Evolutionary conservation across 345 rosid genomes (phyloP).

Genomic region (Sonneratia caseolaris): DNA sequence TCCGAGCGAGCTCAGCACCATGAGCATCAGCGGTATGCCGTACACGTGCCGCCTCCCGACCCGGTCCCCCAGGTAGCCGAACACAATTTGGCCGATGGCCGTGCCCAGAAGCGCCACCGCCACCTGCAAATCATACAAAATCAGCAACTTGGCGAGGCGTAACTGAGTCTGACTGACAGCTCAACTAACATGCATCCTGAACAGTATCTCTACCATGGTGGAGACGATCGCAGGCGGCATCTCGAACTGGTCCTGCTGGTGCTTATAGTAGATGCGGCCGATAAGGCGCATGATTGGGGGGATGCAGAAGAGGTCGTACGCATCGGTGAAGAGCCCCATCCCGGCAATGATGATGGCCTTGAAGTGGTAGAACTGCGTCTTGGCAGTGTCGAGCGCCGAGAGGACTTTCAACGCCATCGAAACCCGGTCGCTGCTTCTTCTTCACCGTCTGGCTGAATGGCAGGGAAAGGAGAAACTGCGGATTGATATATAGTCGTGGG

Average conservation of each 20-base stretch:
- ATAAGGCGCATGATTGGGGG: constrained; percentile 43
- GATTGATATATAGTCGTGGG: neutral
- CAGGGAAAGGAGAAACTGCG: neutral
- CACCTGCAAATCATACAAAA: neutral
- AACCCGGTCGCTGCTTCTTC: too few species aligned
- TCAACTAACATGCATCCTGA: too few species aligned
- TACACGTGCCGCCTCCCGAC: constrained; percentile 70
- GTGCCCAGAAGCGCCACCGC: constrained; percentile 4
- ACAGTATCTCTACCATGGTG: neutral
- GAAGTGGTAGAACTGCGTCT: constrained; percentile 55
- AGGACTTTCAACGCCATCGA: constrained; percentile 13
- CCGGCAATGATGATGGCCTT: constrained; percentile 53
- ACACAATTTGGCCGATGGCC: constrained; percentile 38
- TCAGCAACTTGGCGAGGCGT: too few species aligned
- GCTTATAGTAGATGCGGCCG: constrained; percentile 43
- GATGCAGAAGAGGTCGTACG: constrained; percentile 62
- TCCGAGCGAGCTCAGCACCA: constrained; percentile 58
- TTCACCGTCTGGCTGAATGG: neutral
- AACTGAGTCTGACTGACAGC: too few species aligned
- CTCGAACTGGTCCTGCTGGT: constrained; percentile 5
- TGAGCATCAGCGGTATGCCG: constrained; percentile 58
- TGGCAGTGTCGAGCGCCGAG: constrained; percentile 49
- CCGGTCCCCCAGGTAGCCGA: constrained; percentile 69
- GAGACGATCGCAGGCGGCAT: neutral
- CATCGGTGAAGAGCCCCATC: constrained; percentile 59